These are phyloP conservation scores for Erythrophleum ivorense DNA, from an alignment of 331 rosid species.

Conservation along the genomic window DNA sequence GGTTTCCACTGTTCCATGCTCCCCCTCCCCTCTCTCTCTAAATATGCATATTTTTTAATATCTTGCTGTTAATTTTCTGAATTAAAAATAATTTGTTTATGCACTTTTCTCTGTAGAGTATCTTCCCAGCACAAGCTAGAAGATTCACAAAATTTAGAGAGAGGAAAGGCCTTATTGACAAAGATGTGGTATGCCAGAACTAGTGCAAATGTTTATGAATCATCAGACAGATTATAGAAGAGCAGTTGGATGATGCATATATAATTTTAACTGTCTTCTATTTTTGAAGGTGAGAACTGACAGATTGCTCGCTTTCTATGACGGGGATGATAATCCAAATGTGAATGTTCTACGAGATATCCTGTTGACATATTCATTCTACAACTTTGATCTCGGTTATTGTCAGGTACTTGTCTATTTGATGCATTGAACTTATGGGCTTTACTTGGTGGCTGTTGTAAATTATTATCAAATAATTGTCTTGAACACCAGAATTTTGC, in stretches of 20 bases:
- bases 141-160: constrained; percentile 96
- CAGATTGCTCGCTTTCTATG: constrained; percentile 76
- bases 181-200: constrained; percentile 87
- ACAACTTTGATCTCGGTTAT: constrained; percentile 99
- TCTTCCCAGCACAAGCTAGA: constrained; percentile 82
- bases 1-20: constrained; percentile 56
- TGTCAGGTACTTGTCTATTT: constrained; percentile 74
- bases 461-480: neutral
- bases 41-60: constrained; percentile 3
- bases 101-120: constrained; percentile 66
- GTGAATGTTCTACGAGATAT: constrained; percentile 85
- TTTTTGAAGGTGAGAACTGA: constrained; percentile 89
- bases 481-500: neutral
- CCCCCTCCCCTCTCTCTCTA: neutral
- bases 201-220: constrained; percentile 27
- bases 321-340: constrained; percentile 92
- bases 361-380: constrained; percentile 90
- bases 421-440: neutral
- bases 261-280: constrained; percentile 37
- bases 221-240: constrained; percentile 15
- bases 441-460: neutral
- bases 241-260: constrained; percentile 38
- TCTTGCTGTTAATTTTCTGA: constrained; percentile 6
- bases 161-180: constrained; percentile 95
- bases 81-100: constrained; percentile 20